A percentile compares a stretch with the other conserved stretches of the same genome.
phyloP scores from a whole-genome alignment of 371 early-diverging fungal species.

The Saksenaea oblongispora region DNA sequence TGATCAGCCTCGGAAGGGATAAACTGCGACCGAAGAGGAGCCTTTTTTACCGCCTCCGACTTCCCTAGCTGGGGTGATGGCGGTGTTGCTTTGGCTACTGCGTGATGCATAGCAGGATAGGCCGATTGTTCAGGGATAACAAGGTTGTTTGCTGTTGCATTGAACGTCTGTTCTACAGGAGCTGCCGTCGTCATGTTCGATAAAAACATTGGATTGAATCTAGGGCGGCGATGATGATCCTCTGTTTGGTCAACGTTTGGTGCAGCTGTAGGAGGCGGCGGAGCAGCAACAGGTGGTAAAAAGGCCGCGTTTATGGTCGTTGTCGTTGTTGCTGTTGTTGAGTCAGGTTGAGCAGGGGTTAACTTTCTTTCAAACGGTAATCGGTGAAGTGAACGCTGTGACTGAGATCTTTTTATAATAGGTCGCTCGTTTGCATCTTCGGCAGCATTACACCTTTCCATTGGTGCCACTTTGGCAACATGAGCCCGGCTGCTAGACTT shows the following conservation, averaged over 20 bases:
- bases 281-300: not conserved
- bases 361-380: constrained; percentile 6
- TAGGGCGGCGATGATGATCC: not conserved
- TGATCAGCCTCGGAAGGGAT: not conserved
- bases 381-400: constrained; percentile 24
- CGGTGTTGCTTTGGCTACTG: not conserved
- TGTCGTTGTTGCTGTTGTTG: constrained; percentile 4
- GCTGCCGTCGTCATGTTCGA: constrained; percentile 22
- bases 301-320: not conserved
- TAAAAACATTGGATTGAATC: constrained; percentile 12
- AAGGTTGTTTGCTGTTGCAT: constrained; percentile 38
- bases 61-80: not conserved
- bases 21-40: not conserved
- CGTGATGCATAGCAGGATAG: constrained; percentile 8
- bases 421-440: constrained; percentile 18
- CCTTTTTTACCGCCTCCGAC: not conserved
- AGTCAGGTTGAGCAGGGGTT: constrained; percentile 13
- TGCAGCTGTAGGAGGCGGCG: constrained; percentile 1
- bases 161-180: constrained; percentile 38
- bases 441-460: constrained; percentile 23
- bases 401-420: constrained; percentile 29
- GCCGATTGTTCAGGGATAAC: constrained; percentile 27
- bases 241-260: constrained; percentile 1
- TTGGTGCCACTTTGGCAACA: constrained; percentile 30
- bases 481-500: constrained; percentile 32